Percentiles rank a stretch among this genome's conserved stretches.
phyloP scores from a whole-genome alignment of 345 rosid species.

The Mercurialis annua region DNA sequence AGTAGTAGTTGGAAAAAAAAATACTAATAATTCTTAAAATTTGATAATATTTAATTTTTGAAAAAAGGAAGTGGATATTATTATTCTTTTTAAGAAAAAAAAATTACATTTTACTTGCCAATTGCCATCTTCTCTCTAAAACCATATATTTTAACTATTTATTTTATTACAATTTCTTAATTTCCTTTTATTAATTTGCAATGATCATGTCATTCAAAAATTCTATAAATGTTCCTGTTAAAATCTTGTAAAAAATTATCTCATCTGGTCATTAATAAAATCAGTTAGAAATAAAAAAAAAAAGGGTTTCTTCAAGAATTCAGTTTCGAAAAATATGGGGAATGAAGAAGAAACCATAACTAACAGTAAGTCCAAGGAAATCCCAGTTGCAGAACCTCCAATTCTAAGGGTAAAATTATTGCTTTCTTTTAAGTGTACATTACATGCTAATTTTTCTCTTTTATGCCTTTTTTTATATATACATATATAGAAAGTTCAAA shows the following conservation, averaged over 20 bases:
- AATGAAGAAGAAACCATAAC: conserved; percentile 21
- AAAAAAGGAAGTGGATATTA: neutral
- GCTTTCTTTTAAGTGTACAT: neutral
- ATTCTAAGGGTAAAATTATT: conserved; percentile 27
- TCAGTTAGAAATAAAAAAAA: neutral
- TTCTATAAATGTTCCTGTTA: neutral
- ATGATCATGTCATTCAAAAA: neutral
- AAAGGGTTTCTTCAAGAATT: conserved; percentile 12
- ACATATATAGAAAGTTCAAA: neutral
- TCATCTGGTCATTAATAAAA: neutral
- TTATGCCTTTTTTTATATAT: neutral
- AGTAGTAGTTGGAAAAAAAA: neutral
- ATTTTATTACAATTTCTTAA: neutral
- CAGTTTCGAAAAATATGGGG: conserved; percentile 30
- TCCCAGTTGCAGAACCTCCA: conserved; percentile 24
- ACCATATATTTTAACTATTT: neutral
- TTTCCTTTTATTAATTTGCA: neutral
- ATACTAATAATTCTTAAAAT: neutral
- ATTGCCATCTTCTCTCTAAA: neutral
- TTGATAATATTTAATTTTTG: neutral
- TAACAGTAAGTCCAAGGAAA: conserved; percentile 19
- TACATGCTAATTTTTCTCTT: neutral
- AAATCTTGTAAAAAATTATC: neutral
- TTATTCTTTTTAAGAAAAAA: no score
- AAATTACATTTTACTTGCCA: neutral